Percentiles rank a stretch among this genome's conserved stretches.
phyloP scores from a whole-genome alignment of 2,329 filamentous ascomycete species.

The Endoconidiophora laricicola region DNA sequence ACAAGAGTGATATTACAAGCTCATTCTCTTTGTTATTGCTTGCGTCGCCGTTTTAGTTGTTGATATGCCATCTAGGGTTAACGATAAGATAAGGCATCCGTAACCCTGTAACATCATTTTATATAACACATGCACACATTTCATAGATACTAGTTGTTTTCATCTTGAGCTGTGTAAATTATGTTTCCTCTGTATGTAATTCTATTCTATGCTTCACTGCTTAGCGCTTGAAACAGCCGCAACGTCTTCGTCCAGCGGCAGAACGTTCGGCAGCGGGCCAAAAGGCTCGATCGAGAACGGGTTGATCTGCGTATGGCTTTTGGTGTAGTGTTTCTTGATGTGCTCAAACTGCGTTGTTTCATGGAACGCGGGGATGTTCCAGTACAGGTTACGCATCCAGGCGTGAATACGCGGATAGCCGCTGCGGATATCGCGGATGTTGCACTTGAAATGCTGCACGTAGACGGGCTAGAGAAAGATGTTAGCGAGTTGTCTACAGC shows the following conservation, averaged over 20 bases:
- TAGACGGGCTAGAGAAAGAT: constrained; percentile 40
- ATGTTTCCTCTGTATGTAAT: constrained; percentile 13
- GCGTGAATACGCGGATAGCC: constrained; percentile 67
- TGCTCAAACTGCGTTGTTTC: constrained; percentile 85
- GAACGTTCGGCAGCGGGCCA: constrained; percentile 67
- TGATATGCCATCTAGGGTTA: not conserved
- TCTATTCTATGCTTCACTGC: not conserved
- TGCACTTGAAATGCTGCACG: constrained; percentile 79
- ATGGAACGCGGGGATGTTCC: constrained; percentile 60
- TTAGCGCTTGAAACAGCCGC: constrained; percentile 19
- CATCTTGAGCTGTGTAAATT: not conserved
- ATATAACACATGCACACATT: constrained; percentile 1
- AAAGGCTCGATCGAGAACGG: constrained; percentile 61
- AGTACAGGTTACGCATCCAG: constrained; percentile 76
- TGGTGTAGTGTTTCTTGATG: constrained; percentile 65
- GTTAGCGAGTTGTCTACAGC: not conserved
- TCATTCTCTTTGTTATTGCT: too few relatives aligned
- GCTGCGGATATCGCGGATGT: constrained; percentile 66
- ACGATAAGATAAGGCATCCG: not conserved
- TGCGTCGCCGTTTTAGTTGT: not conserved
- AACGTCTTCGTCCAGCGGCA: constrained; percentile 66
- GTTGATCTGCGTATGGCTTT: constrained; percentile 49
- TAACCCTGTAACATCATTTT: not conserved
- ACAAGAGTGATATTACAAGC: too few relatives aligned
- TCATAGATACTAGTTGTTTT: too few relatives aligned